phyloP scores from a whole-genome alignment of 2,329 filamentous ascomycete genomes.

The Epichloe uncinata region DNA sequence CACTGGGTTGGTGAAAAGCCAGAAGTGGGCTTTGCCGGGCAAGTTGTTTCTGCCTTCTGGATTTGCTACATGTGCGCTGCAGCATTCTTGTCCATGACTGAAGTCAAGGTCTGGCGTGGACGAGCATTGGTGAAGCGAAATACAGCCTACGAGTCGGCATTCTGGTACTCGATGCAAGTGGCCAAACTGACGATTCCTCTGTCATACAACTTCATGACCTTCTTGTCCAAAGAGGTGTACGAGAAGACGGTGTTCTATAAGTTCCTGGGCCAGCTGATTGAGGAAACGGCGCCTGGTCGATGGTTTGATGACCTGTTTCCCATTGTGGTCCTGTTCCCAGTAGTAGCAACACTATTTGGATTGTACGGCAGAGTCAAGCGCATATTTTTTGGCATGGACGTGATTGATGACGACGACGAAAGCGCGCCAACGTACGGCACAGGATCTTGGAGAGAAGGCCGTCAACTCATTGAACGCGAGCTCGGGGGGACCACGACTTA shows the following conservation, averaged over 20 bases:
- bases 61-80: constrained; percentile 93
- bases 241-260: constrained; percentile 70
- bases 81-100: constrained; percentile 73
- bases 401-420: constrained; percentile 62
- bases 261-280: constrained; percentile 73
- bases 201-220: constrained; percentile 92
- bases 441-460: constrained; percentile 82
- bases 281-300: constrained; percentile 67
- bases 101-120: constrained; percentile 96
- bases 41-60: constrained; percentile 75
- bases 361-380: constrained; percentile 73
- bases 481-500: constrained; percentile 49
- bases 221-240: constrained; percentile 62
- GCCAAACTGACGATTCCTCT: constrained; percentile 86
- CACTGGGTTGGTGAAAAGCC: constrained; percentile 58
- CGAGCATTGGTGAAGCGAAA: constrained; percentile 80
- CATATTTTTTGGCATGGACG: constrained; percentile 61
- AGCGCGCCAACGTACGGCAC: constrained; percentile 54
- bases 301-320: constrained; percentile 87
- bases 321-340: constrained; percentile 72
- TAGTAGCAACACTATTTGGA: constrained; percentile 76
- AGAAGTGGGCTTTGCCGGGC: constrained; percentile 74
- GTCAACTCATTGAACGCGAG: constrained; percentile 81
- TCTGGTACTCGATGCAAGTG: constrained; percentile 90
- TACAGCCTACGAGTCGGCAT: constrained; percentile 84